Base-by-base conservation (phyloP, 176 grass and related monocot genomes). In the Aegilops umbellulata region DNA sequence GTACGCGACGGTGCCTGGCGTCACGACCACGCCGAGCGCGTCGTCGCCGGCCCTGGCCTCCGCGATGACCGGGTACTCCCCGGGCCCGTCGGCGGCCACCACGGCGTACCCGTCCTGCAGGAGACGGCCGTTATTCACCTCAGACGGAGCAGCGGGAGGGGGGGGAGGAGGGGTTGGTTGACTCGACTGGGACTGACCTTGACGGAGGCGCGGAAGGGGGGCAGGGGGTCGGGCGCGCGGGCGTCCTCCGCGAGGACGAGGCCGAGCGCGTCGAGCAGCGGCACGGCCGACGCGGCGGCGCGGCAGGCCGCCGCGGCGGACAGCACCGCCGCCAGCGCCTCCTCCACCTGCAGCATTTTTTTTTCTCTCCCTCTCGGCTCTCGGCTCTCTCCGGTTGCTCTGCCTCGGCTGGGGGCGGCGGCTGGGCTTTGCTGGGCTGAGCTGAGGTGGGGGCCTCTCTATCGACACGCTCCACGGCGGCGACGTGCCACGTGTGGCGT, bases 31-130 rank as follows among this genome's bases (percentile, higher is more conserved):
- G 57, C 83, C 87, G 36, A 90, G 74, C 24, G 79, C 86, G 86
- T 98, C 92, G 74, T 90, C 82, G 70, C 96, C 96, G 15, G 96
- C 93, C 94, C 93, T 89, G 36, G 96, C 92, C 85, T 98, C 93
- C 39, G 90, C 86, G 67, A 98, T 72, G 39, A 98, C 93, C 13
- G 92, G 86, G 74, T 98, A 95, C 73, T 94, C 92, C 57, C 93
- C 93, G 0, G 93, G 96, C 30, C 93, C 93, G 58, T 95, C 96
- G 27, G 90, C 38, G 34, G 96, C 89, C 80, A 98, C 90, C 22
- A 98, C 93, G 30, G 92, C 93, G 87, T 94, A 98, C 13, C 93
- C 96, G 49, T 98, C 96, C 96, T 98, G 87, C 78, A 76, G 25
- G 10, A 3, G 19, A 20, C 30, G 31, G 8, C 14, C 16, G 31